phyloP scores from a whole-genome alignment of 2,329 filamentous ascomycete species.

The Pseudocercospora musae region DNA sequence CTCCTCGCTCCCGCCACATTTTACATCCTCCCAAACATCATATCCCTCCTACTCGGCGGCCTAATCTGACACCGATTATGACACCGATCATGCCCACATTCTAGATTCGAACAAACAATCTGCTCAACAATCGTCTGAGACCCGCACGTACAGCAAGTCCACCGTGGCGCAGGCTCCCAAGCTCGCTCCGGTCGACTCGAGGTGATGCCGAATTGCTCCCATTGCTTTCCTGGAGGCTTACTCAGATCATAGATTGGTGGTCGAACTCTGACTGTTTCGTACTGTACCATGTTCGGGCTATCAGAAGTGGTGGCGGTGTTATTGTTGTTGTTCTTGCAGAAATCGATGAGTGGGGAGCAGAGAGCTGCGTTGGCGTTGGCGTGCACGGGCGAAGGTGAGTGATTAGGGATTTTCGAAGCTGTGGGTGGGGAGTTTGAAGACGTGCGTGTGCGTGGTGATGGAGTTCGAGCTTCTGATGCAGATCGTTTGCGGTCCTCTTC shows the following conservation, averaged over 20 bases:
- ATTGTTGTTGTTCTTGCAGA: neutral
- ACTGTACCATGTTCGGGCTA: neutral
- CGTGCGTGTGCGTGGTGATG: neutral
- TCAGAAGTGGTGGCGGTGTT: neutral
- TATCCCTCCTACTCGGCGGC: neutral
- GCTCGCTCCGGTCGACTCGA: constrained; percentile 18
- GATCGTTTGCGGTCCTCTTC: neutral
- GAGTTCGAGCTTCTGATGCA: neutral
- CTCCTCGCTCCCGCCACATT: neutral
- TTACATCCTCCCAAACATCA: neutral
- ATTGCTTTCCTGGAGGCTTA: constrained; percentile 14
- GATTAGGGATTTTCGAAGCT: neutral
- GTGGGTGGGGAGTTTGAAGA: neutral
- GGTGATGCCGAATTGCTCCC: constrained; percentile 12
- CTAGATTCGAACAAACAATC: constrained; percentile 26
- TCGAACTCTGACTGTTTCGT: constrained; percentile 12
- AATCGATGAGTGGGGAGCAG: neutral
- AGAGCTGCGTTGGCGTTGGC: neutral
- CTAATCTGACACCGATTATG: constrained; percentile 11
- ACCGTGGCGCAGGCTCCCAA: constrained; percentile 27
- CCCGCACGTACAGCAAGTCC: constrained; percentile 30
- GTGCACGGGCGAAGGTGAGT: neutral
- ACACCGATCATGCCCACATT: constrained; percentile 30
- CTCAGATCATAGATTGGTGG: constrained; percentile 22
- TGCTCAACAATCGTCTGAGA: constrained; percentile 32